Evolutionary conservation across 2,329 filamentous ascomycete species (phyloP), one percentile per base, ranked within the genome.

Genomic region (Helminthosporium solani): DNA sequence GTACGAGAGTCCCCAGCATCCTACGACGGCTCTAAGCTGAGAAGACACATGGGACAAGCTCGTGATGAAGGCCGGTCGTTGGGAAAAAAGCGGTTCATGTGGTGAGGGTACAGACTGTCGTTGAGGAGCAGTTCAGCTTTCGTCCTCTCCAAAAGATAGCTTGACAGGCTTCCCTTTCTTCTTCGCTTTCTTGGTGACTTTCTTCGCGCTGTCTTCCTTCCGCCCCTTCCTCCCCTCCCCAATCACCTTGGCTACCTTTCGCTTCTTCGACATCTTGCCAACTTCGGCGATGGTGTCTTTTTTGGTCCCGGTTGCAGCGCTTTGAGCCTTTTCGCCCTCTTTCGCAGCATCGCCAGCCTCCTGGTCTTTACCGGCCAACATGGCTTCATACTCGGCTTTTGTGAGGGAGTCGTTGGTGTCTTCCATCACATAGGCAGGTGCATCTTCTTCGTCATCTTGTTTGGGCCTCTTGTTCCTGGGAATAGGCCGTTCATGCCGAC

Each of bases 381-480:
- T 60, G 14, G 71, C 72, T 27, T 77, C 73, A 45, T 77, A 75
- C 37, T 79, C 75, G n/a, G 71, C 72, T 58, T 72, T 78, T 51
- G 58, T 82, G 56, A 71, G 68, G 37, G 85, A 78, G 23, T 85
- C 78, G 44, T 88, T 86, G 40, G 83, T 86, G 3, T 80, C 76
- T 63, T 90, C 87, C 55, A 92, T 81, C 3, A 94, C 82, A 41
- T 89, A 83, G 0, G 89, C 77, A 0, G 88, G 88, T 40, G 78
- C 85, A 66, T 92, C 88, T 56, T 92, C 88, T 11, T 86, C 86
- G 49, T 90, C 86, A 49, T 90, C 84, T 56, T 85, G 48, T 52
- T 67, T 59, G 60, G 80, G 45, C 19, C 64, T 58, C 57, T 70
- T 75, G 37, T 74, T 75, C 40, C 75, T 70, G 9, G 73, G 70